Conservation (phyloP, 169 alveolate species). For the Sarcocystis neurona region DNA sequence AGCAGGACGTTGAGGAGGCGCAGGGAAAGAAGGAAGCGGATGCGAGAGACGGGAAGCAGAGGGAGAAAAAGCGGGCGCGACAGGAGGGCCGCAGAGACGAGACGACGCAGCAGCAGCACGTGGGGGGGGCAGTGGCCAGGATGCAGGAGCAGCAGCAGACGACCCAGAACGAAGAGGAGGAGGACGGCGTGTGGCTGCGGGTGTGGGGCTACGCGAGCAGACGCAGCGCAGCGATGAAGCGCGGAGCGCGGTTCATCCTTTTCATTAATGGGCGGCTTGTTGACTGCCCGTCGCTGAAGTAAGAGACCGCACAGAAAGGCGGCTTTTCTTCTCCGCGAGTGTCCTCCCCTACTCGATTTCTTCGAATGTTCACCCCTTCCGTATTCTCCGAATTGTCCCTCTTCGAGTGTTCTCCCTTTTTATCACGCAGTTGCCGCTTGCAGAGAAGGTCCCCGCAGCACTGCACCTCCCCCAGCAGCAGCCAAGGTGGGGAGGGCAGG, state of each 20-base stretch:
- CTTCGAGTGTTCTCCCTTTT: too few species aligned
- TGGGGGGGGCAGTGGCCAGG: neutral
- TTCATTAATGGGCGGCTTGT: slow-evolving; percentile 96
- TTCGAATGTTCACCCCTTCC: too few species aligned
- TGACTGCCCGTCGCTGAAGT: slow-evolving; percentile 81
- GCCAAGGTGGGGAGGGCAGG: too few species aligned
- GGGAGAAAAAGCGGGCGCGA: neutral
- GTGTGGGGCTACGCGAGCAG: slow-evolving; percentile 15
- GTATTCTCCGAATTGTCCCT: too few species aligned
- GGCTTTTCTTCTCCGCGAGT: too few species aligned
- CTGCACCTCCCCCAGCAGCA: too few species aligned
- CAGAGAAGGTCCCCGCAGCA: too few species aligned
- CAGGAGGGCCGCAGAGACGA: neutral
- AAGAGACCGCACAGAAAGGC: too few species aligned
- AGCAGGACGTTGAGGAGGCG: neutral
- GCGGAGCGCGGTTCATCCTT: slow-evolving; percentile 42
- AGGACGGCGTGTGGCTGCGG: neutral
- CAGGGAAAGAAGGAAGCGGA: neutral
- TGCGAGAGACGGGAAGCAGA: neutral
- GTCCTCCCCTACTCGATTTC: too few species aligned
- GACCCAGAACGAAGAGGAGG: neutral
- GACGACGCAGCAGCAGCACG: neutral
- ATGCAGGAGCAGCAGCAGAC: neutral
- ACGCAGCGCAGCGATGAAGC: neutral
- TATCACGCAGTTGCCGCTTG: too few species aligned